Evolutionary conservation across 805 yeast genomes (phyloP), one percentile per base, ranked within the genome.

Genomic region (Helenozyma baotianmanensis): DNA sequence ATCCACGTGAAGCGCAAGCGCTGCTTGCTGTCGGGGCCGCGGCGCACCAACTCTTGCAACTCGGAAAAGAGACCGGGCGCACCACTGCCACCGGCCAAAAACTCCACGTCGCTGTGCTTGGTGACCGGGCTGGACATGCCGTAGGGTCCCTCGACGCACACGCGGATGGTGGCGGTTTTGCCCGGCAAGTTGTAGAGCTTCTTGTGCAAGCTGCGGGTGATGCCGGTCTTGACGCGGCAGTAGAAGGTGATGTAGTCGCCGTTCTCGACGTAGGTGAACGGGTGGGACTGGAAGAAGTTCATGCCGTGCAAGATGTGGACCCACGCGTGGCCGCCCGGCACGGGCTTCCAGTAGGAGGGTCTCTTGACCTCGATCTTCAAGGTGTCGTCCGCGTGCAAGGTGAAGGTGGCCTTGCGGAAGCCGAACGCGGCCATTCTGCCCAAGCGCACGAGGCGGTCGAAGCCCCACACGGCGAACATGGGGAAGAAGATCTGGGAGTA

Each of bases 71-170:
- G 57, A 14, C 78, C 84, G 1, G 90, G 79, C 32, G 83, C 64
- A 33, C 92, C 92, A 33, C 77, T 77, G 19, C 92, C 90, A 29
- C 87, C 89, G 6, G 89, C 82, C 15, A 82, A 40, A 27, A 80
- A 67, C 6, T 80, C 64, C 5, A 79, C 71, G 36, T 72, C 69
- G 30, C 76, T 72, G 45, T 70, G 80, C 27, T 62, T 58, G 16
- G 62, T 57, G 11, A 76, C 58, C 2, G 79, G 72, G 4, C 73
- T 51, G 2, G 70, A 42, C 24, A 65, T 62, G 3, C 90, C 85
- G 48, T 83, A 82, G 2, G 89, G 88, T 1, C 90, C 90, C 50
- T 82, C 90, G 9, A 64, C 51, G 8, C 53, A 50, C 11, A 64
- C 64, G 33, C 63, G 46, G 24, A 63, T 50, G 14, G 40, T 27